Base-by-base conservation (phyloP, 1,284 basidiomycete species). In the Cutaneotrichosporon mucoides region DNA sequence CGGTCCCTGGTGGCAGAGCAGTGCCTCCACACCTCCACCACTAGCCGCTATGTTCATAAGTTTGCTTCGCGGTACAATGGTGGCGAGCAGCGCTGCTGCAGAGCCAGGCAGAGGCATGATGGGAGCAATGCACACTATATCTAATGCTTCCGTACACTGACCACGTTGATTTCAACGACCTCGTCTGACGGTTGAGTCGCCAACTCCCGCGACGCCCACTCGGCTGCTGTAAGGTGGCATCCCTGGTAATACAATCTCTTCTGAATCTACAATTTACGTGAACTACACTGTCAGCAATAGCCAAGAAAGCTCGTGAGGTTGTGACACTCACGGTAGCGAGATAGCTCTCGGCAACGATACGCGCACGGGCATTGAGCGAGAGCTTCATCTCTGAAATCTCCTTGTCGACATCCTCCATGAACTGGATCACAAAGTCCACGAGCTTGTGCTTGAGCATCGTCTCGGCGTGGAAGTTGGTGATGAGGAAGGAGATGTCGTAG, bases 361-460 rank as follows among this genome's bases (percentile, higher is more conserved):
- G 90, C 1, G 96, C 94, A 60, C 96, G 85, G 36, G 94, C 93
- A 72, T 99, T 99, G 61, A 99, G 82, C 68, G 88, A 79, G 42
- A 84, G 73, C 69, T 84, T 84, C 79, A 84, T 84, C 68, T 84
- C 83, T n/a, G 79, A 80, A 57, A 83, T 82, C 70, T 83, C 82
- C 72, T 81, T 80, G 72, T 82, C 81, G 37, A 98, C 93, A 70
- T 98, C 93, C 75, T 98, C 93, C 94, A 98, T 98, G 76, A 98
- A 97, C 88, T 99, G 92, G 68, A 98, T 97, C 79, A 99, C 96
- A 80, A 99, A 99, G 80, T 99, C 96, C 47, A 99, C 96, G 57
- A 99, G 88, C 82, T 98, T 99, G 80, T 99, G 94, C 81, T 99
- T 99, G 68, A 98, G 82, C 93, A 99, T 96, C 3, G 90, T 90